These are phyloP conservation scores for Exidia glandulosa DNA, from an alignment of 768 basidiomycete genomes.

Conservation along the genomic window DNA sequence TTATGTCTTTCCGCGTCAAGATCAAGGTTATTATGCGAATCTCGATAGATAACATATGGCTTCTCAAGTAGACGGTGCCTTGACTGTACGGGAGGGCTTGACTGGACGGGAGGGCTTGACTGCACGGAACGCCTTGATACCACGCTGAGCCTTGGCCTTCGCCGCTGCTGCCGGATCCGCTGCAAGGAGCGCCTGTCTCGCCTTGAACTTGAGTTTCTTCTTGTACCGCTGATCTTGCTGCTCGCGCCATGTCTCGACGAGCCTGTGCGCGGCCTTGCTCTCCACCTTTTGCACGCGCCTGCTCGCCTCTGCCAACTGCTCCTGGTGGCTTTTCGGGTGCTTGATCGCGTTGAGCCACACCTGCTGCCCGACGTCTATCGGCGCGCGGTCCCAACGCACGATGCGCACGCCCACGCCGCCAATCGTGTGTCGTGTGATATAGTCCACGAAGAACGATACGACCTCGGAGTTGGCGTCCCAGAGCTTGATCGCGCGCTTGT, in stretches of 20 bases:
- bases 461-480: conserved; percentile 79
- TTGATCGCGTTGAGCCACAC: not conserved
- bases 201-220: too few relatives aligned
- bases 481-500: conserved; percentile 80
- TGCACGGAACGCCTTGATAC: too few relatives aligned
- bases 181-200: too few relatives aligned
- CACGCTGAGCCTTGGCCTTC: too few relatives aligned
- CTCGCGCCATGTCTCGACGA: not conserved
- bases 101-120: too few relatives aligned
- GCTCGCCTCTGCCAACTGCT: not conserved
- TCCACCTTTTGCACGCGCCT: not conserved
- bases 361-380: conserved; percentile 39
- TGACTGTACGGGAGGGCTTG: too few relatives aligned
- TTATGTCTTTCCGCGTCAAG: too few relatives aligned
- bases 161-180: too few relatives aligned
- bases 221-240: too few relatives aligned
- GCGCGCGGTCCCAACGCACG: conserved; percentile 61
- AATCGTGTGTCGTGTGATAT: conserved; percentile 62
- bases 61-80: too few relatives aligned
- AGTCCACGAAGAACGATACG: conserved; percentile 37
- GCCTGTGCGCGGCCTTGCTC: not conserved
- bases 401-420: conserved; percentile 83
- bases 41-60: too few relatives aligned
- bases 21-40: too few relatives aligned
- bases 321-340: not conserved